Evolutionary conservation across 176 grass and related monocot genomes (phyloP).

Genomic region (Carex scoparia): DNA sequence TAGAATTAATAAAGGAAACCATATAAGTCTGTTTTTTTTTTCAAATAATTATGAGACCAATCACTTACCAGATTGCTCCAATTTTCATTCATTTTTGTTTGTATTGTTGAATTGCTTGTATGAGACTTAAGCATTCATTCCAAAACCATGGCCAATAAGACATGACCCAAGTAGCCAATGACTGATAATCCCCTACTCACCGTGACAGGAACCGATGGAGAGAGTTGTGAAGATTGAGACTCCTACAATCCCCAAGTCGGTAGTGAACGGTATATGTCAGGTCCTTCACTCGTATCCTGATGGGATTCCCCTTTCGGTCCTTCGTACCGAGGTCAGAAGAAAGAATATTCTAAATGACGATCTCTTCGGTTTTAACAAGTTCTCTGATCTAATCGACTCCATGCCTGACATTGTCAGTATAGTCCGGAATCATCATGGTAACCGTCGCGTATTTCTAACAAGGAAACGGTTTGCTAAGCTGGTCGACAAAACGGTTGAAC

Average conservation of each 20-base stretch:
- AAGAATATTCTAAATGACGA: constrained; percentile 37
- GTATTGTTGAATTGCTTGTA: constrained; percentile 1
- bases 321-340: constrained; percentile 25
- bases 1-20: background rate
- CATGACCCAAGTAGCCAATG: background rate
- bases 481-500: background rate
- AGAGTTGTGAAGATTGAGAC: constrained; percentile 26
- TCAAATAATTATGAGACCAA: background rate
- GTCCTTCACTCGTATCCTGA: constrained; percentile 40
- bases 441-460: constrained; percentile 19
- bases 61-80: background rate
- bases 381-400: constrained; percentile 50
- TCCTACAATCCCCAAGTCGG: constrained; percentile 44
- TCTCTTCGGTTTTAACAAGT: constrained; percentile 59
- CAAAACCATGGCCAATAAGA: background rate
- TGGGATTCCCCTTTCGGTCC: constrained; percentile 34
- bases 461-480: constrained; percentile 1
- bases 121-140: background rate
- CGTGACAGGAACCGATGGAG: constrained; percentile 40
- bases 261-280: constrained; percentile 31
- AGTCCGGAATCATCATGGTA: background rate
- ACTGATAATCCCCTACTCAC: constrained; percentile 11
- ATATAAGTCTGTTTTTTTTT: background rate
- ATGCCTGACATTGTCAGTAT: constrained; percentile 45
- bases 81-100: constrained; percentile 5